Evolutionary conservation across 2,329 filamentous ascomycete species (phyloP), one percentile per base, ranked within the genome.

Genomic region (Coniochaeta sp.): DNA sequence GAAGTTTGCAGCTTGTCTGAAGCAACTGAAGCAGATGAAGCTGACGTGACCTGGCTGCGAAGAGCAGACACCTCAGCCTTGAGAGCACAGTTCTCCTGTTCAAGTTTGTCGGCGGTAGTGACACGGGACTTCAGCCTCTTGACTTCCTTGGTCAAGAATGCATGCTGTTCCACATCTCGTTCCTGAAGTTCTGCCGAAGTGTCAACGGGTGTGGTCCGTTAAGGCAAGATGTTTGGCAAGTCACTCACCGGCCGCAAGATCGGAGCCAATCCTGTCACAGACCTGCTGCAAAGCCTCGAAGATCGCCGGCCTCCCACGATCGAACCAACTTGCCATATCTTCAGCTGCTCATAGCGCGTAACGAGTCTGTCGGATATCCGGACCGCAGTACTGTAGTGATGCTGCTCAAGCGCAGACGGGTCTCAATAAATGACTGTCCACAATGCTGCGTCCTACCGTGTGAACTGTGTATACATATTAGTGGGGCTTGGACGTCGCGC

Each of bases 61-160:
- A 77, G 67, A 11, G 68, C 63, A 4, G 64, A 62, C 11, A 81
- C 61, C 59, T 79, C 72, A 34, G 64, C 66, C 57, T 70, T 72
- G 6, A 84, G 71, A 5, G 69, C 62, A n/a, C 64, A 65, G 58
- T 80, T 81, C 61, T 81, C 77, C 17, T 72, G 65, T 59, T 79
- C 73, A 28, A 82, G 65, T 1, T 63, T 67, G 16, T 73, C 70
- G 22, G 72, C 71, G 28, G 69, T 64, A 17, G 67, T 69, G n/a
- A 70, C 71, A 24, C 64, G 69, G 14, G 62, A 64, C 47, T 64
- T 72, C 6, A 78, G 65, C n/a, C 66, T 64, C 26, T 71, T 67
- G 11, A 79, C 61, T 62, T 79, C 75, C 6, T 70, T 64, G 12
- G 64, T 58, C 54, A 73, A 68, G 22, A 68, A 63, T 9, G 62